A percentile compares a stretch with the other conserved stretches of the same genome.
phyloP scores from a whole-genome alignment of 768 basidiomycete species.

The Suillus tomentosus region DNA sequence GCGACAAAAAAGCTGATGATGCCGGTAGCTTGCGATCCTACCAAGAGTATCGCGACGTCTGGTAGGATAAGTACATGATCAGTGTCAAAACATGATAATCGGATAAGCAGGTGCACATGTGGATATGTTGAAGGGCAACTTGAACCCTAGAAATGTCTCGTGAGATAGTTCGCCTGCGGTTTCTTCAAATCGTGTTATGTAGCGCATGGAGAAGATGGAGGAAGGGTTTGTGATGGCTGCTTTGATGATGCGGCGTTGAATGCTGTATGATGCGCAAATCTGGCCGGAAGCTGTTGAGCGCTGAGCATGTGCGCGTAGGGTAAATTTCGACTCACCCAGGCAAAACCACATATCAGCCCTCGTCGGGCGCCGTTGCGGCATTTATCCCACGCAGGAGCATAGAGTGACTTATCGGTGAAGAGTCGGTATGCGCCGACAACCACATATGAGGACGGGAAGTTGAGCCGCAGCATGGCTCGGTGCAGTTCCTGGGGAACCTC shows the following conservation, averaged over 20 bases:
- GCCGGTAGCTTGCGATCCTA: slow-evolving; percentile 71
- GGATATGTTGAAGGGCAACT: slow-evolving; percentile 64
- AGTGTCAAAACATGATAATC: background rate
- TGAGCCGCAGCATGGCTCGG: slow-evolving; percentile 60
- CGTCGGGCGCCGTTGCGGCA: slow-evolving; percentile 75
- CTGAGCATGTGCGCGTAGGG: slow-evolving; percentile 6
- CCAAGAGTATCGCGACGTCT: slow-evolving; percentile 77
- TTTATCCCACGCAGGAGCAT: slow-evolving; percentile 81
- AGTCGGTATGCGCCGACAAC: slow-evolving; percentile 85
- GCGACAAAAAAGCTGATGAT: slow-evolving; percentile 84
- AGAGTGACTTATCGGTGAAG: slow-evolving; percentile 69
- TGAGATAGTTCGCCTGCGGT: slow-evolving; percentile 33
- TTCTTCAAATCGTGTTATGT: slow-evolving; percentile 28
- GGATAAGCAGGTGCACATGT: slow-evolving; percentile 53
- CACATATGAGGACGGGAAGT: slow-evolving; percentile 82
- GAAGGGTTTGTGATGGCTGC: slow-evolving; percentile 26
- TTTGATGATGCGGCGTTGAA: slow-evolving; percentile 69
- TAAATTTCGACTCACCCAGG: slow-evolving; percentile 56
- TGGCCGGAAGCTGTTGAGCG: slow-evolving; percentile 28
- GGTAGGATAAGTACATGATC: background rate
- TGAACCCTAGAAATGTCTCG: slow-evolving; percentile 65
- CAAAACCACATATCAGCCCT: slow-evolving; percentile 65
- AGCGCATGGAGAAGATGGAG: slow-evolving; percentile 29
- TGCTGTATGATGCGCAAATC: slow-evolving; percentile 67
- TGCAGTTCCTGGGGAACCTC: slow-evolving; percentile 49